Evolutionary conservation across 441 rosid genomes (phyloP), one percentile per base, ranked within the genome.

Genomic region (Manihot esculenta): DNA sequence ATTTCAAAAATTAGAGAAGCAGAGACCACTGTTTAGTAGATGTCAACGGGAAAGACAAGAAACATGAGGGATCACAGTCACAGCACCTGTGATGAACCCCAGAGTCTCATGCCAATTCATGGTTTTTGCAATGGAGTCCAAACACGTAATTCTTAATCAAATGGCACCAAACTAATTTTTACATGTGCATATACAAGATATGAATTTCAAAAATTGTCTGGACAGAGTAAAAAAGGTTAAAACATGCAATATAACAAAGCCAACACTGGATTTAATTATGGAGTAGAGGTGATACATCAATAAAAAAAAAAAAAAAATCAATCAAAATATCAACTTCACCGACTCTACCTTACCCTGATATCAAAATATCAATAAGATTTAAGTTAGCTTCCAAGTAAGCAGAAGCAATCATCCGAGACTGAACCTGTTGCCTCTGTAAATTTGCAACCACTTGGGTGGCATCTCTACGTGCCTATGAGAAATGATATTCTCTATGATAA

Each of bases 371-470:
- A 80, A 92, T 82, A 68, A 94, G 90, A 79, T 88, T 90, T 0
- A 85, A 78, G 61, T 92, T 92, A 59, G 87, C 83, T 76, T 88
- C 99, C 68, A 89, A 81, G 82, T 90, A 92, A 59, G 88, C 91
- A 77, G 97, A 94, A 0, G 97, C 96, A 80, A 94, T 88, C 85
- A 94, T 76, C 62, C 87, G 82, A 11, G 88, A 88, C 2, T 90
- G 84, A 77, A 94, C 98, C 78, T 87, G 98, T 61, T 92, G 98
- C 81, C 99, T 82, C 78, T 94, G 99, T 69, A 94, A 83, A 85
- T 89, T 94, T 23, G 98, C 99, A 68, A 94, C 96, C 70, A 94
- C 92, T 82, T 94, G 99, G 38, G 99, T 92, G 74, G 93, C 97
- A 87, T 94, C 99, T 81, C 88, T 94, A 57, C 94, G 86, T 20